Percentiles rank a stretch among this genome's conserved stretches.
phyloP scores from a whole-genome alignment of 306 rosid genomes.

The Corylus americana region DNA sequence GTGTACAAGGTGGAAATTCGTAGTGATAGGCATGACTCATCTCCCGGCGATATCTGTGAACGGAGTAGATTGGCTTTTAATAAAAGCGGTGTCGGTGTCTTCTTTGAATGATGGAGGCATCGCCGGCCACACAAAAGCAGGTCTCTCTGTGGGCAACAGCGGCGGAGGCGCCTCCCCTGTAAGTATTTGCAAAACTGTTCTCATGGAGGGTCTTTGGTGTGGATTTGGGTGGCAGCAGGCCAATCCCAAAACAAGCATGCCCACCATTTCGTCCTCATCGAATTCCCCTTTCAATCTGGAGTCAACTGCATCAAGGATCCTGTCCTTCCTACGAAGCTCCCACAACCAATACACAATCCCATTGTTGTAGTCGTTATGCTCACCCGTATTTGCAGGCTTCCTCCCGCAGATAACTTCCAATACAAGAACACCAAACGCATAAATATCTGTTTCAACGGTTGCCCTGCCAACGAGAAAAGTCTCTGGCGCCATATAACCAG shows the following conservation, averaged over 20 bases:
- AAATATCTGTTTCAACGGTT: constrained; percentile 72
- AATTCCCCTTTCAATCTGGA: constrained; percentile 33
- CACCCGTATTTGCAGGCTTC: constrained; percentile 45
- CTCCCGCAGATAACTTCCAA: constrained; percentile 65
- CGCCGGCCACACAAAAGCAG: constrained; percentile 75
- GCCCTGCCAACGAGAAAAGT: constrained; percentile 63
- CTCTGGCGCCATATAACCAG: constrained; percentile 87
- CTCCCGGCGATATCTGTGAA: constrained; percentile 50
- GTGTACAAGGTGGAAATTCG: too few relatives aligned
- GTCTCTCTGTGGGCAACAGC: constrained; percentile 48
- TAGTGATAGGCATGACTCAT: constrained; percentile 18
- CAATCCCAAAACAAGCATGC: constrained; percentile 57
- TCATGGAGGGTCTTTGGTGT: constrained; percentile 65
- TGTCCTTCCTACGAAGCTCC: constrained; percentile 51
- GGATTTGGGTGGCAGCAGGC: constrained; percentile 88
- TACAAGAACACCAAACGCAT: constrained; percentile 71
- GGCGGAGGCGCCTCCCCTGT: constrained; percentile 58
- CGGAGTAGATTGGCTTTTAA: constrained; percentile 20
- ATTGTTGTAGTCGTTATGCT: constrained; percentile 44
- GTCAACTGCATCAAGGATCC: constrained; percentile 46
- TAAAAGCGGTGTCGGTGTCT: constrained; percentile 20
- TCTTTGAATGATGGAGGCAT: constrained; percentile 51
- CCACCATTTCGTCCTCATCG: constrained; percentile 21
- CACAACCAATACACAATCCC: constrained; percentile 69
- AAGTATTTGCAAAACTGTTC: constrained; percentile 56